These are phyloP conservation scores for Diaporthe longicolla DNA, from an alignment of 2,329 filamentous ascomycete species.

Conservation along the genomic window DNA sequence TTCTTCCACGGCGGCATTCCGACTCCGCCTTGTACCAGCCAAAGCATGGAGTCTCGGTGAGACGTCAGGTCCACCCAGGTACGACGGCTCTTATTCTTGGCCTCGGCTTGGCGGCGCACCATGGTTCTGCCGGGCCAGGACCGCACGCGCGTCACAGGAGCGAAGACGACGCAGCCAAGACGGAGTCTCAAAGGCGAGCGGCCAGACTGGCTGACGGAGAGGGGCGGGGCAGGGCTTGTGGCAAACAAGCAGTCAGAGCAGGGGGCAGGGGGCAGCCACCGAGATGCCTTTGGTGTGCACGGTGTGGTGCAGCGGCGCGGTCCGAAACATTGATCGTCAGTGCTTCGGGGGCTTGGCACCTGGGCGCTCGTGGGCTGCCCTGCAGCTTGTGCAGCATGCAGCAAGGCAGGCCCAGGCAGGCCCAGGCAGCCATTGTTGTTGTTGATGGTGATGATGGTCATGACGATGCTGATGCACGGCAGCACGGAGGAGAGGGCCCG, in stretches of 20 bases:
- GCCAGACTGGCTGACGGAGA: background rate
- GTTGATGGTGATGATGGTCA: no score
- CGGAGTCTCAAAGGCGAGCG: slow-evolving; percentile 20
- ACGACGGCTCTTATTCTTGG: slow-evolving; percentile 16
- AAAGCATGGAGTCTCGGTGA: slow-evolving; percentile 13
- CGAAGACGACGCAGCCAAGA: slow-evolving; percentile 20
- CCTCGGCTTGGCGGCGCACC: slow-evolving; percentile 7
- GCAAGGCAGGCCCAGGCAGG: background rate
- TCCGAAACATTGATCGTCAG: slow-evolving; percentile 32
- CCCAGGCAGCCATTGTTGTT: background rate
- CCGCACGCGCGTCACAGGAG: slow-evolving; percentile 9
- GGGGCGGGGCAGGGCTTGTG: background rate
- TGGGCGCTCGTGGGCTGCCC: slow-evolving; percentile 27
- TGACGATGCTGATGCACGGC: background rate
- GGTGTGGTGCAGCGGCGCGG: slow-evolving; percentile 34
- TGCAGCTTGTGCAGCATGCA: slow-evolving; percentile 3
- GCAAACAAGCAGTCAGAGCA: background rate
- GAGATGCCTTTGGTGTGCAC: slow-evolving; percentile 18
- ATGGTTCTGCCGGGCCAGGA: slow-evolving; percentile 1
- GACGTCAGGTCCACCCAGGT: slow-evolving; percentile 19
- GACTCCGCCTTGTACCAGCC: background rate
- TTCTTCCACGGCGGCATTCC: background rate
- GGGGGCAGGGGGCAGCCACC: slow-evolving; percentile 7
- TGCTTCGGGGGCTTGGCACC: slow-evolving; percentile 33
- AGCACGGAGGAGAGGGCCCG: no score